A percentile compares a stretch with the other conserved stretches of the same genome.
Evolutionary conservation across 148 eudicot species (phyloP).

Genomic region (Gaultheria prostrata): DNA sequence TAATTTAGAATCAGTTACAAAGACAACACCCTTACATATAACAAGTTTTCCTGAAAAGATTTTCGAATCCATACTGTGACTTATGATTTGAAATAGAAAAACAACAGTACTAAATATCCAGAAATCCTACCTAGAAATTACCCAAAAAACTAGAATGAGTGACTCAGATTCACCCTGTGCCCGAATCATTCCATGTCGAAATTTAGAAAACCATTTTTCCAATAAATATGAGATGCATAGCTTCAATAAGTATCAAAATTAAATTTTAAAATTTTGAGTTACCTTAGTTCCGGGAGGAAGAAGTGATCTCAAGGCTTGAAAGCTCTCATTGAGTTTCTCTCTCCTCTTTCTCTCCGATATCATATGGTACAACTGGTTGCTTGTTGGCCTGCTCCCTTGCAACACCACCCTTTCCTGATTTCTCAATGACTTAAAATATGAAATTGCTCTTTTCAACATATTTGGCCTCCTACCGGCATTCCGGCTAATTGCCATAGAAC

Average conservation of each 20-base stretch:
- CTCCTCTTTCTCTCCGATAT: constrained; percentile 78
- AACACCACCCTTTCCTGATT: constrained; percentile 21
- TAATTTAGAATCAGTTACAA: too few relatives aligned
- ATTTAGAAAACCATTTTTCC: too few relatives aligned
- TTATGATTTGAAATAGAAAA: too few relatives aligned
- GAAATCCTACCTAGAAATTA: too few relatives aligned
- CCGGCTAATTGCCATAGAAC: constrained; percentile 8
- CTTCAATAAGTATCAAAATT: not conserved
- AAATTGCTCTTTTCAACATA: constrained; percentile 44
- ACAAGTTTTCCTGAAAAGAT: too few relatives aligned
- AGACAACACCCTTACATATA: too few relatives aligned
- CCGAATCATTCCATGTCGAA: too few relatives aligned
- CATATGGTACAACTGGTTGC: constrained; percentile 71
- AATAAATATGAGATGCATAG: too few relatives aligned
- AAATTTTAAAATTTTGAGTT: not conserved
- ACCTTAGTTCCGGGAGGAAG: constrained; percentile 95
- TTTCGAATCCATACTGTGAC: too few relatives aligned
- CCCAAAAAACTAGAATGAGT: too few relatives aligned
- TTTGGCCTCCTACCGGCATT: constrained; percentile 36
- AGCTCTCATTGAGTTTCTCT: constrained; percentile 84
- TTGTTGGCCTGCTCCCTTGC: constrained; percentile 39
- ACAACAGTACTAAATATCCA: too few relatives aligned
- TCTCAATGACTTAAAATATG: constrained; percentile 34
- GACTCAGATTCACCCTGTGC: too few relatives aligned
- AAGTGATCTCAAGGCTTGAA: constrained; percentile 65